Evolutionary conservation across 768 basidiomycete species (phyloP), one percentile per base, ranked within the genome.

Genomic region (Trametes cubensis): DNA sequence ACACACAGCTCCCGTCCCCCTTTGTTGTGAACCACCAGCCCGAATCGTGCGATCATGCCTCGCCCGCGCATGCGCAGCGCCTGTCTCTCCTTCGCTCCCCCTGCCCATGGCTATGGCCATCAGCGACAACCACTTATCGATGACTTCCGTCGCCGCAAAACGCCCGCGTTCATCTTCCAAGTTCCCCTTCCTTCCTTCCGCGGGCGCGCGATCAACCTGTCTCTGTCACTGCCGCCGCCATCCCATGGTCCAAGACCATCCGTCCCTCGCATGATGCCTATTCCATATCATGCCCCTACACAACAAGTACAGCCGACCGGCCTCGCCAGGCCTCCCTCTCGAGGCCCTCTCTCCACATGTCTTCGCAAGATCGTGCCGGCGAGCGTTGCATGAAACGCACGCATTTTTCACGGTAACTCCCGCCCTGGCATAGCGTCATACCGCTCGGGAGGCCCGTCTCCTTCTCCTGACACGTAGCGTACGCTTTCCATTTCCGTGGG

Each of bases 11-110:
- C 47, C 57, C 57, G 41, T 34, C 39, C 41, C 34, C 34, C 58
- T 42, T 59, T 51, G 58, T 59, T 44, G 58, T 51, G 49, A 59
- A 59, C n/a, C 44, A 15, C 40, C 38, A 20, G 20, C 45, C 30
- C 20, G 28, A 21, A 23, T 41, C 48, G 57, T 49, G 47, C 57
- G 34, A 50, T 58, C 57, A 50, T 23, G 47, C 23, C 26, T 15
- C 20, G 18, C 21, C 34, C 28, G 34, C 34, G 34, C 34, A 34
- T 17, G 56, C 56, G 57, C 57, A 20, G 57, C 57, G 57, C 39
- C n/a, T 49, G 39, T 40, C 38, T 14, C 39, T 42, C 48, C 57
- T 39, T 45, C 28, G 15, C n/a, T 38, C 34, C 51, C n/a, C n/a
- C 51, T 39, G 30, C 30, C 39, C 44, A n/a, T 56, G 40, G 20